Evolutionary conservation across 495 filamentous ascomycete genomes (phyloP).

Genomic region (Bathelium albidoporum): DNA sequence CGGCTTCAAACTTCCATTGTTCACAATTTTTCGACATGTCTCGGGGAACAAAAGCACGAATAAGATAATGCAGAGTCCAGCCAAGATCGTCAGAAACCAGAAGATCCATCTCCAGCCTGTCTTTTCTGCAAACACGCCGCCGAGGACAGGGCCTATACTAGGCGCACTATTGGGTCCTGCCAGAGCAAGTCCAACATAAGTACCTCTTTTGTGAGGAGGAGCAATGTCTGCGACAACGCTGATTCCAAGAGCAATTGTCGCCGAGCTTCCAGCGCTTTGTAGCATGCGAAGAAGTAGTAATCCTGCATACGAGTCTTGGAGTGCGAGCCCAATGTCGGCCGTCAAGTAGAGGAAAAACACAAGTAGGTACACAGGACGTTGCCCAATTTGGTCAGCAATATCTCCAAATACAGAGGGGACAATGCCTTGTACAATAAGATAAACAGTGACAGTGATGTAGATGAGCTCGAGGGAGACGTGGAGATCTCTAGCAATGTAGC

Average conservation of each 20-base stretch:
- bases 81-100: conserved; percentile 59
- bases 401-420: conserved; percentile 26
- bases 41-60: conserved; percentile 52
- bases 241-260: conserved; percentile 21
- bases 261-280: conserved; percentile 24
- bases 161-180: conserved; percentile 9
- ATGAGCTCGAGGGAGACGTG: conserved; percentile 9
- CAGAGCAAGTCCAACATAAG: conserved; percentile 25
- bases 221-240: conserved; percentile 28
- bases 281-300: conserved; percentile 25
- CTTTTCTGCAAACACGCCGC: conserved; percentile 52
- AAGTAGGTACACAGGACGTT: conserved; percentile 21
- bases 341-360: conserved; percentile 27
- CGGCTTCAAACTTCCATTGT: conserved; percentile 40
- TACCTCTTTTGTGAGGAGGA: conserved; percentile 23
- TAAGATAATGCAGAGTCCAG: conserved; percentile 29
- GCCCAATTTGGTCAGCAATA: conserved; percentile 25
- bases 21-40: conserved; percentile 60
- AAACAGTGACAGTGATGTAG: conserved; percentile 19
- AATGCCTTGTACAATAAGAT: conserved; percentile 21
- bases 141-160: conserved; percentile 40
- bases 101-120: conserved; percentile 64
- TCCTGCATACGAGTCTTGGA: conserved; percentile 26
- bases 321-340: conserved; percentile 25
- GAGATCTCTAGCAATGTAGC: conserved; percentile 30